Percentiles rank a stretch among this genome's conserved stretches.
These are phyloP conservation scores for Neopestalotiopsis sp. DNA, from an alignment of 2,329 filamentous ascomycete genomes.

Conservation along the genomic window DNA sequence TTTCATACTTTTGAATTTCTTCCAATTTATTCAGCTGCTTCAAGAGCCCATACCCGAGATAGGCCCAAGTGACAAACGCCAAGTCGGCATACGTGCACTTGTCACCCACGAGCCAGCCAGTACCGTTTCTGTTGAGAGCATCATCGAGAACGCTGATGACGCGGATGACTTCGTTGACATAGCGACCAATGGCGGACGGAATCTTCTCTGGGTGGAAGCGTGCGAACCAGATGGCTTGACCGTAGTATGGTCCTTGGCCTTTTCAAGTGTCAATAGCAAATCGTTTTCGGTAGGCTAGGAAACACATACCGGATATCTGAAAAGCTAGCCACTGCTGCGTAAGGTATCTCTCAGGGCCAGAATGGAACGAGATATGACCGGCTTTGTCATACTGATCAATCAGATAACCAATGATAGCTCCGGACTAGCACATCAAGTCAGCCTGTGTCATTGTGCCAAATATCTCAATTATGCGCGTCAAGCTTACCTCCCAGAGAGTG, in stretches of 20 bases:
- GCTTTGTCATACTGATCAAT: conserved; percentile 49
- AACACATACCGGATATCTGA: conserved; percentile 42
- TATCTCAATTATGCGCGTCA: background rate
- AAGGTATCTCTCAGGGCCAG: conserved; percentile 25
- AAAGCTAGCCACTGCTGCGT: conserved; percentile 51
- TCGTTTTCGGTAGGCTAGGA: background rate
- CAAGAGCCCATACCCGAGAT: background rate
- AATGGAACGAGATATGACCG: conserved; percentile 36
- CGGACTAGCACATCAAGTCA: conserved; percentile 31
- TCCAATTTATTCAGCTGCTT: background rate
- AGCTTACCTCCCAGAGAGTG: conserved; percentile 47
- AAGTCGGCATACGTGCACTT: conserved; percentile 30
- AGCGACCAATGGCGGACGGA: conserved; percentile 30
- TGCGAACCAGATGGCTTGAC: conserved; percentile 42
- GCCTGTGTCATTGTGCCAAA: background rate
- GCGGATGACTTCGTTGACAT: conserved; percentile 32
- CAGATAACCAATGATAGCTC: conserved; percentile 55
- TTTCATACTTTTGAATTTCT: background rate
- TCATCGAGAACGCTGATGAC: conserved; percentile 25
- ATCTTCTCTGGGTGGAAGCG: conserved; percentile 40
- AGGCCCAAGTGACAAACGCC: conserved; percentile 27
- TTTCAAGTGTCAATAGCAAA: conserved; percentile 26
- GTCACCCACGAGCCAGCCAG: conserved; percentile 30
- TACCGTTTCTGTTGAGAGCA: conserved; percentile 14
- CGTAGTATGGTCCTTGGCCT: conserved; percentile 51